These are phyloP conservation scores for Phytophthora rubi DNA, from an alignment of 352 stramenopile species.

Conservation along the genomic window DNA sequence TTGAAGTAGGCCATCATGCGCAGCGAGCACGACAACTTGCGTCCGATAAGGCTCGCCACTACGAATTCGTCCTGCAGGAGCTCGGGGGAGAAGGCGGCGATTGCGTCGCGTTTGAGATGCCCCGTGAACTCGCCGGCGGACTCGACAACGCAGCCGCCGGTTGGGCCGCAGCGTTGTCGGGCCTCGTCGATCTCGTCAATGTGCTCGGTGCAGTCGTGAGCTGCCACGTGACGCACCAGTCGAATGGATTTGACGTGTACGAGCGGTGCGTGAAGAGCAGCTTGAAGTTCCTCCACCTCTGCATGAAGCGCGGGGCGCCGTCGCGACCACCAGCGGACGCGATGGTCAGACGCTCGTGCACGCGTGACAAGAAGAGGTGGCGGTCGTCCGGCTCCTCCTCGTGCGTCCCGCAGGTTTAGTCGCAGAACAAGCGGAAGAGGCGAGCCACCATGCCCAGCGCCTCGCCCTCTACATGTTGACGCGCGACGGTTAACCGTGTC, in stretches of 20 bases:
- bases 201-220: conserved; percentile 1
- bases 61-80: conserved; percentile 12
- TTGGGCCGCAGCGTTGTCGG: background rate
- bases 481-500: conserved; percentile 5
- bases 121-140: conserved; percentile 19
- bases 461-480: conserved; percentile 13
- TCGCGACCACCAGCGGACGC: conserved; percentile 4
- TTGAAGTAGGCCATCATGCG: conserved; percentile 39
- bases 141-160: conserved; percentile 26
- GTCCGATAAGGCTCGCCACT: conserved; percentile 9
- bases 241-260: conserved; percentile 22
- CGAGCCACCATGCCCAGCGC: conserved; percentile 14
- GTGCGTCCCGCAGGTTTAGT: conserved; percentile 14
- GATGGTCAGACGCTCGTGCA: conserved; percentile 12
- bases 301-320: conserved; percentile 32
- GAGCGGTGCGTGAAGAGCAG: conserved; percentile 30
- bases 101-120: conserved; percentile 14
- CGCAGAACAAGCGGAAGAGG: conserved; percentile 30
- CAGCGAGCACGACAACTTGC: conserved; percentile 18
- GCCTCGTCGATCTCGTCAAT: background rate
- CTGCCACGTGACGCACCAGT: conserved; percentile 12
- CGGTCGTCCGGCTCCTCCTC: conserved; percentile 14
- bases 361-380: conserved; percentile 21
- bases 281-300: conserved; percentile 43
- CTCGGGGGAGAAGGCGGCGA: conserved; percentile 8